Base-by-base conservation (phyloP, 208 protist genomes). In the Crithidia thermophila region DNA sequence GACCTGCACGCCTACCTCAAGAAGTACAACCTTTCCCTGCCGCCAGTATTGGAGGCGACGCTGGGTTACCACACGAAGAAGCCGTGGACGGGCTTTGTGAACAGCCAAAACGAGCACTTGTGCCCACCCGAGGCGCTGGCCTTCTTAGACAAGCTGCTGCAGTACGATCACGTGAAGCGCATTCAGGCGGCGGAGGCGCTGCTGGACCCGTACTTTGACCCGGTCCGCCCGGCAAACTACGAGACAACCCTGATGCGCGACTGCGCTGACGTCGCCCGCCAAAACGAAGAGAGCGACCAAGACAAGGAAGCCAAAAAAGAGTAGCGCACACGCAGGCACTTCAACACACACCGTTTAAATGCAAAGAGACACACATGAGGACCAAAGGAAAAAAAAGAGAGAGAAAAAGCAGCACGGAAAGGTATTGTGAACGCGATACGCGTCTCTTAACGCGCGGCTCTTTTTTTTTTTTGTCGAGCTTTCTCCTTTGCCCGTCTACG, bases 131-230 rank as follows among this genome's bases (percentile, higher is more conserved):
- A 99, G 31, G 99, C 98, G 4, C 76, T 99, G 25, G 98, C 99
- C 51, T 98, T 99, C 33, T 75, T 99, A 51, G 97, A 99, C 64
- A 91, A 95, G 56, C 85, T 99, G 20, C 88, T 99, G 18, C 85
- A 94, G 43, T 99, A 98, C 80, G 98, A 99, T 75, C 98, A 99
- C 72, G 83, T 94, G 49, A 82, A 98, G 67, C 91, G 99, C 36
- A 88, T 99, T 21, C 99, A 99, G 25, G 98, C 98, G 7, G 76
- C 90, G 42, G 99, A 99, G 83, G 99, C 99, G 2, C 98, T 99
- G 90, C 78, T 95, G 39, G 98, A 99, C 77, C 95, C 98, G 9
- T 99, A 99, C 74, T 99, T 99, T 80, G 95, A 97, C 65, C 85
- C 93, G 9, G 82, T 99, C 9, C 82, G 93, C 21, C 75, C 75